phyloP scores from a whole-genome alignment of 768 basidiomycete species.

The Auriscalpium vulgare region DNA sequence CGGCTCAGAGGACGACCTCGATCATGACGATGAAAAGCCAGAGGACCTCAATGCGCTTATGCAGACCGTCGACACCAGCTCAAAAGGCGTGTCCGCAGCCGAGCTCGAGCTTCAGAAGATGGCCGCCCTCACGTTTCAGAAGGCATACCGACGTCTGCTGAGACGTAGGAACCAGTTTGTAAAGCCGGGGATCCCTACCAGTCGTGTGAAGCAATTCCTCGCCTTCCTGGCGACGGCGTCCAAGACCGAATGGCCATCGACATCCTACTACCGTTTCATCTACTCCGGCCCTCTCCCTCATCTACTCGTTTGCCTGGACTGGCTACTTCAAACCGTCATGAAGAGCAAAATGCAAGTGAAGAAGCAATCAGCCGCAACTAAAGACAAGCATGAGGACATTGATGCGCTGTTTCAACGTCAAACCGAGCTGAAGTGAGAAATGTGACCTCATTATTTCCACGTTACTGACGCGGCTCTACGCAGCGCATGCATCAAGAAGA shows the following conservation, averaged over 20 bases:
- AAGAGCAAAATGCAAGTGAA: slow-evolving; percentile 8
- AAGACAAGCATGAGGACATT: slow-evolving; percentile 5
- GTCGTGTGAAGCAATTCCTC: slow-evolving; percentile 2
- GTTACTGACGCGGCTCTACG: too few relatives aligned
- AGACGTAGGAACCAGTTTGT: neutral
- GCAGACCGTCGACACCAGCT: slow-evolving; percentile 1
- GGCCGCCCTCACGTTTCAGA: slow-evolving; percentile 5
- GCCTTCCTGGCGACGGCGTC: slow-evolving; percentile 1
- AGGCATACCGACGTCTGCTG: neutral
- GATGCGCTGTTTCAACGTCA: slow-evolving; percentile 7
- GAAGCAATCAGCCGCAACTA: neutral
- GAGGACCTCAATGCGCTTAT: neutral
- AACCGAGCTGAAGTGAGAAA: slow-evolving; percentile 1
- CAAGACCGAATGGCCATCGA: slow-evolving; percentile 1
- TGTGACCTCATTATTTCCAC: too few relatives aligned
- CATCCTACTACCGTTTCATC: slow-evolving; percentile 9
- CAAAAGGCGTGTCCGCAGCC: neutral
- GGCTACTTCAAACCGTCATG: neutral
- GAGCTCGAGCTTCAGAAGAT: neutral
- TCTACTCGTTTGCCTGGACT: slow-evolving; percentile 7
- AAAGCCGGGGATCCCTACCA: slow-evolving; percentile 2
- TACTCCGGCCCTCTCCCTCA: slow-evolving; percentile 14
- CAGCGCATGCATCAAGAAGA: neutral
- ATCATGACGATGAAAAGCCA: neutral
- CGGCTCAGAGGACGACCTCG: neutral